Evolutionary conservation across 2,329 filamentous ascomycete species (phyloP), one percentile per base, ranked within the genome.

Genomic region (Zymoseptoria tritici): DNA sequence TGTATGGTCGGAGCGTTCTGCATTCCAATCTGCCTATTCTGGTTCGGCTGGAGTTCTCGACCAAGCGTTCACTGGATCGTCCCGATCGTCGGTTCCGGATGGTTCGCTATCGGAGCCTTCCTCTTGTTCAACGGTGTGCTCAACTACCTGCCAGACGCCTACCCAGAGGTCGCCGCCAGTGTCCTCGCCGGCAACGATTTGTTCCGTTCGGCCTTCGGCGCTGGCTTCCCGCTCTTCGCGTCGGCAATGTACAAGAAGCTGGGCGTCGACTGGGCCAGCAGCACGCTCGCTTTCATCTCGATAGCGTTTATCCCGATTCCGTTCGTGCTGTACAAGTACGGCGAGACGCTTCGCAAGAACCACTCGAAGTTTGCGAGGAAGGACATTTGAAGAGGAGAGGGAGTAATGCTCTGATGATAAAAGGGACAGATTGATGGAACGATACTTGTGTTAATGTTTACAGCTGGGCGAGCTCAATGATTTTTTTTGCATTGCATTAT

Each of bases 81-180:
- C 54, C 75, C 74, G 1, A 75, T 76, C 60, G 73, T 76, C 56
- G 73, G 72, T 9, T 73, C 73, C 0, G 66, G 57, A 1, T 71
- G 60, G 61, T 74, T 74, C 64, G 65, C 67, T 2, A 65, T 73
- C 31, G 78, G 77, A 5, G 70, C 72, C 2, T 75, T 80, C 62
- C 65, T 79, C n/a, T 72, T 81, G 7, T 80, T 81, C 69, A 78
- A 80, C 54, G 71, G 71, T 1, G 75, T 80, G 0, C 69, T 81
- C 24, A 79, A 74, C 57, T 79, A 79, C 61, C 69, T 78, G 1
- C 68, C 70, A 21, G 74, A 77, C 52, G 72, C 75, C 0, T 79
- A 78, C 56, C 75, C 76, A 2, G 70, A 77, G 22, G 71, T 76
- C 29, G 75, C 74, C 0, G 76, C 77, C 8, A 73, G 68, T 49